Evolutionary conservation across 768 basidiomycete genomes (phyloP), one percentile per base, ranked within the genome.

Genomic region (Harrya chromipes): DNA sequence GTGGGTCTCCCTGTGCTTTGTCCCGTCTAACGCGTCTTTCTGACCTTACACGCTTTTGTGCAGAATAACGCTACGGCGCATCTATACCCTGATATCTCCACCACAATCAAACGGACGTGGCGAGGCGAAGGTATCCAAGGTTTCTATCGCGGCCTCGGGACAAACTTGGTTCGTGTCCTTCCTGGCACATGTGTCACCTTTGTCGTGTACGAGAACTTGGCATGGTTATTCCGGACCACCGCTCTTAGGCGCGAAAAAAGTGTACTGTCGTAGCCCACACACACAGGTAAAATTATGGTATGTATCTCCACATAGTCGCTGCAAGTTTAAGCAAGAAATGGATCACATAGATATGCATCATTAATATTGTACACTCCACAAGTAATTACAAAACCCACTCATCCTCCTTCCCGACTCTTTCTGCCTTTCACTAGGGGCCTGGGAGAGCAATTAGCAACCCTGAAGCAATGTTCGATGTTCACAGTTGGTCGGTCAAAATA

Each of bases 141-240:
- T 1, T 98, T 98, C 66, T 99, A 97, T 70, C 88, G 94, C 42
- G 97, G 97, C 1, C 78, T 99, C 8, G 94, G 85, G 2, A 94
- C 92, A 23, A 98, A 97, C 63, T 79, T 97, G 21, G 83, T 99
- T 12, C 82, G 97, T 13, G 94, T 99, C 42, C 77, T 98, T 14
- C 97, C 97, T 0, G 97, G 95, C 24, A 98, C 95, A 4, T 97
- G 95, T 65, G 89, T 97, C 40, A 98, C 95, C 5, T 97, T 98
- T 57, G 95, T 98, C 34, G 94, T 97, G 17, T 99, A 98, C 65
- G 97, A 93, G 65, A 93, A 93, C 56, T 65, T 93, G 47, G 90
- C 90, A 0, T 93, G 90, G 90, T 61, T 91, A 23, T 66, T 93
- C 37, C 75, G 85, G 54, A 82, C 80, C 6, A 77, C 78, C 3